Base-by-base conservation (phyloP, 345 rosid species). In the Sisymbrium irio region DNA sequence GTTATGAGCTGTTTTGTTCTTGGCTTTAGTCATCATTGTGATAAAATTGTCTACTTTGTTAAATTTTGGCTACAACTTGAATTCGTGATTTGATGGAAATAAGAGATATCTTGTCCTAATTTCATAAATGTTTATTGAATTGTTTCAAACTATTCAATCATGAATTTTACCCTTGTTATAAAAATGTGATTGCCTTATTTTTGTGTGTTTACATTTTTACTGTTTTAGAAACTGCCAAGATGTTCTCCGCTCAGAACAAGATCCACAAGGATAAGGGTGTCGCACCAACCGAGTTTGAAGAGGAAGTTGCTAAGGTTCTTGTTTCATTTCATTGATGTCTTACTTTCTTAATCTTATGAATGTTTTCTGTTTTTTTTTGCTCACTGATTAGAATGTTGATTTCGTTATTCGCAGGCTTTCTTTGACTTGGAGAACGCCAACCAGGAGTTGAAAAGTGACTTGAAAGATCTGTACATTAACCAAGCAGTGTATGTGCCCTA, bases 261-360 rank as follows among this genome's bases (percentile, higher is more conserved):
- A 92, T 92, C 88, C 89, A 78, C 5, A 92, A 90, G 78, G 98
- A 93, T 73, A 87, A 85, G 78, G 93, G 85, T 84, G 93, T 80
- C 2, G 87, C 84, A 60, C 97, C 98, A n/a, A 78, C 97, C 5
- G 95, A 90, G 50, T 88, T 93, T 30, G 98, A 93, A 72, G 97
- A 87, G 82, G 69, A 85, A 25, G 97, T 92, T 67, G 93, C 95
- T 13, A 95, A 92, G 96, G 97, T 82, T 44, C 2, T 54, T 46
- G 0, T 37, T 28, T 54, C 18, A 1, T 7, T 5, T 58, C 19
- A 6, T 17, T 35, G 3, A 6, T 27, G 22, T 33, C 8, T 65
- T 40, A 17, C 30, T 18, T 4, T 20, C 20, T 27, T 19, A 4
- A 10, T 15, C 37, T 30, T 12, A 7, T 18, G n/a, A 28, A 12